Evolutionary conservation across 208 protist species (phyloP).

Genomic region (Acanthamoeba sp.): DNA sequence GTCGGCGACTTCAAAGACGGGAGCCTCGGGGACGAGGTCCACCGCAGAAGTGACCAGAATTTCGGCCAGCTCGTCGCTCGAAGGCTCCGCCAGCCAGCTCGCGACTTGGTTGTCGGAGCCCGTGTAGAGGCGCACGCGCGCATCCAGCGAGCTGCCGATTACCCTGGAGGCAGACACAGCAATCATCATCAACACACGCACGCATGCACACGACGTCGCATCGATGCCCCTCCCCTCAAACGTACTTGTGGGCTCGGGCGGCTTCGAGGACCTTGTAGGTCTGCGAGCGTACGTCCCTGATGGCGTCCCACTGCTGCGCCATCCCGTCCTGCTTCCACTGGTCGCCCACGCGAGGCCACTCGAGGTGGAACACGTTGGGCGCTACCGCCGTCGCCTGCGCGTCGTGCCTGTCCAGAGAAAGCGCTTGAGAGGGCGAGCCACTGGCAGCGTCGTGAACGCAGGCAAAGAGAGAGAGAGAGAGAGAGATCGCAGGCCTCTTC

Average conservation of each 20-base stretch:
- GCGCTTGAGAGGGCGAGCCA: too few species aligned
- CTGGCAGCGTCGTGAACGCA: too few species aligned
- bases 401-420: slow-evolving; percentile 1
- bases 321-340: not conserved
- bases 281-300: not conserved
- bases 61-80: not conserved
- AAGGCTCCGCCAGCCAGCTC: not conserved
- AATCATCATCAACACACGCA: not conserved
- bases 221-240: too few species aligned
- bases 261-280: slow-evolving; percentile 39
- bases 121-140: not conserved
- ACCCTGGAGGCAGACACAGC: not conserved
- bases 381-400: not conserved
- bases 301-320: not conserved
- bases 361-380: slow-evolving; percentile 6
- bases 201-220: not conserved
- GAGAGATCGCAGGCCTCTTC: too few species aligned
- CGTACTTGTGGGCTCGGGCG: slow-evolving; percentile 27
- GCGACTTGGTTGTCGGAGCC: not conserved
- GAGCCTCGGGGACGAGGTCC: not conserved
- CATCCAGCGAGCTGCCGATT: slow-evolving; percentile 50
- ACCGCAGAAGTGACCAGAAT: slow-evolving; percentile 28
- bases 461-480: too few species aligned
- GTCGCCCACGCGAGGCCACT: not conserved
- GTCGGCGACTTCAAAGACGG: not conserved